Base-by-base conservation (phyloP, 768 basidiomycete genomes). In the Suillus subaureus region DNA sequence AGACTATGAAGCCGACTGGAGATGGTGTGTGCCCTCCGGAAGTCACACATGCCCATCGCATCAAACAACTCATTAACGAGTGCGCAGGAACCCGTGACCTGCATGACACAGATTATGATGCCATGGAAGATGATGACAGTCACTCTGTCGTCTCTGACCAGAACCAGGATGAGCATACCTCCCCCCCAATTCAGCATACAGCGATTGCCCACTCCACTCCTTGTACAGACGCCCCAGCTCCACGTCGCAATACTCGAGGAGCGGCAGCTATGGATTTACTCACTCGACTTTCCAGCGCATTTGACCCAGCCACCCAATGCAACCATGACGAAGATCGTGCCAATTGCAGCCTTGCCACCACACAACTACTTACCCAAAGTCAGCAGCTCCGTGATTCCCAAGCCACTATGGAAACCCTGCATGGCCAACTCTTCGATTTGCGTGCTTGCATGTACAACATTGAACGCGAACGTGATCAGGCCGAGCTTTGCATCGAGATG, bases 311-410 rank as follows among this genome's bases (percentile, higher is more conserved):
- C 4, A 66, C 69, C n/a, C 72, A 72, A 21, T 42, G 39, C 13
- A 61, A 54, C 5, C 69, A 61, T 12, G 74, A 79, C 57, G 71
- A 72, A 18, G 72, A 74, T 18, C 68, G 66, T n/a, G 63, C 72
- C 12, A 60, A 63, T 28, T 64, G 43, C 26, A 68, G 72, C 9
- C 60, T 78, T 40, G 71, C 73, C 15, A 72, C 61, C 39, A 70
- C 68, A 0, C 77, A n/a, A n/a, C n/a, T n/a, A n/a, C n/a, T n/a
- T n/a, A 68, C 69, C 6, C 43, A 76, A n/a, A 67, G 68, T 5
- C 68, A 72, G 39, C 75, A 78, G 62, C 70, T 78, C 39, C 65
- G 68, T 26, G 73, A 77, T 47, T 31, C 69, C 11, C 70, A 74
- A 23, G 57, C 66, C 11, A 65, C 63, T 1, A 65, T 66, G 55